Conservation (phyloP, 768 basidiomycete genomes). For the Termitomyces sp. region DNA sequence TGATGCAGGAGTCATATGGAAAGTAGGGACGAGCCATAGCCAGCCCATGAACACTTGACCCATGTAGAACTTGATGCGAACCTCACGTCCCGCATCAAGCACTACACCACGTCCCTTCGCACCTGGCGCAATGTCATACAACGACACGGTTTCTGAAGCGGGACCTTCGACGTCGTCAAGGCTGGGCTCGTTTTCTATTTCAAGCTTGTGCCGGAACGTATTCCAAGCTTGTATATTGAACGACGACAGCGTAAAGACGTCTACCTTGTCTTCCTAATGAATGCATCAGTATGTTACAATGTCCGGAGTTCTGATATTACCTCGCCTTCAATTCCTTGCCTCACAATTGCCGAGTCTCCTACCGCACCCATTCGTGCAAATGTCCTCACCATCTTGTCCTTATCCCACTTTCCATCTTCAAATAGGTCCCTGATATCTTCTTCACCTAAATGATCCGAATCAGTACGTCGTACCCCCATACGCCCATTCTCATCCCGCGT, state of each 20-base stretch:
- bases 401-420: slow-evolving; percentile 58
- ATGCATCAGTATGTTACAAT: not conserved
- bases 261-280: slow-evolving; percentile 33
- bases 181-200: slow-evolving; percentile 16
- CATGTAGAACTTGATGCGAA: slow-evolving; percentile 66
- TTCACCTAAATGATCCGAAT: slow-evolving; percentile 29
- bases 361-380: slow-evolving; percentile 59
- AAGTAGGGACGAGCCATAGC: slow-evolving; percentile 83
- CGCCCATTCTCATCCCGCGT: slow-evolving; percentile 35
- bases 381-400: slow-evolving; percentile 68
- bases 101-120: slow-evolving; percentile 37
- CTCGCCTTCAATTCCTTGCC: slow-evolving; percentile 22
- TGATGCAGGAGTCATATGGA: slow-evolving; percentile 59
- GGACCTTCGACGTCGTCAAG: slow-evolving; percentile 20
- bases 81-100: slow-evolving; percentile 61
- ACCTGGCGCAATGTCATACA: slow-evolving; percentile 31
- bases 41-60: slow-evolving; percentile 81
- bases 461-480: slow-evolving; percentile 29
- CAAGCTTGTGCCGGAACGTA: slow-evolving; percentile 29
- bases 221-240: slow-evolving; percentile 39
- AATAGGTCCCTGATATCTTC: slow-evolving; percentile 40
- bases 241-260: slow-evolving; percentile 41
- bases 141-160: slow-evolving; percentile 36
- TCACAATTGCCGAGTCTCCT: slow-evolving; percentile 23
- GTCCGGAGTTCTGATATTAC: slow-evolving; percentile 14